These are phyloP conservation scores for Plasmodium falciparum DNA, from an alignment of 169 alveolate species.

Conservation along the genomic window DNA sequence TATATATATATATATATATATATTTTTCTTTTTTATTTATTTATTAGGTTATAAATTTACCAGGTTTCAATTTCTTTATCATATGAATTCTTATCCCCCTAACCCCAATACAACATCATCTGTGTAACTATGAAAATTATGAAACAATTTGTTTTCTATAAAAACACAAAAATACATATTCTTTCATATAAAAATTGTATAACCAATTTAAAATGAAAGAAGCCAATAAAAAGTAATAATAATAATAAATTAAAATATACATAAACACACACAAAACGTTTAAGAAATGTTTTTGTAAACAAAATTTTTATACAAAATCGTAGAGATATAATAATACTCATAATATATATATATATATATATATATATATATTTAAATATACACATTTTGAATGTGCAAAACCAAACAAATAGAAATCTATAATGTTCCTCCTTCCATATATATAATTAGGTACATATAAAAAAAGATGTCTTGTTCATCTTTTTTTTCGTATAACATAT, in stretches of 20 bases:
- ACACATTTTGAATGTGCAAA: neutral
- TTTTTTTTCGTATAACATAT: too few species aligned
- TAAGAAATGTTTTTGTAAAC: too few species aligned
- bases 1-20: too few species aligned
- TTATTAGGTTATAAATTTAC: too few species aligned
- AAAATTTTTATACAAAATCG: constrained; percentile 8
- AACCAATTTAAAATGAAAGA: too few species aligned
- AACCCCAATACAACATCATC: neutral
- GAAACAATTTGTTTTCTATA: too few species aligned
- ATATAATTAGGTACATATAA: neutral
- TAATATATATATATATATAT: neutral
- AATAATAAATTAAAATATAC: constrained; percentile 1
- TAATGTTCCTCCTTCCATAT: neutral
- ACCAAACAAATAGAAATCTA: neutral
- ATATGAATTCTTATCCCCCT: too few species aligned
- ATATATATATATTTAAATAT: too few species aligned
- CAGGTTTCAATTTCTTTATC: too few species aligned
- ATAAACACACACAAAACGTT: neutral
- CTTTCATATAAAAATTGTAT: neutral
- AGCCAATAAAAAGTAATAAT: neutral
- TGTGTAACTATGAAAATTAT: neutral
- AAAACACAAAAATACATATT: constrained; percentile 3
- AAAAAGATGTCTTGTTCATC: too few species aligned
- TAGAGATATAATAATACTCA: neutral
- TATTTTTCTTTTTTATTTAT: too few species aligned